phyloP scores from a whole-genome alignment of 1,284 basidiomycete genomes.

The Vanrija sp. region DNA sequence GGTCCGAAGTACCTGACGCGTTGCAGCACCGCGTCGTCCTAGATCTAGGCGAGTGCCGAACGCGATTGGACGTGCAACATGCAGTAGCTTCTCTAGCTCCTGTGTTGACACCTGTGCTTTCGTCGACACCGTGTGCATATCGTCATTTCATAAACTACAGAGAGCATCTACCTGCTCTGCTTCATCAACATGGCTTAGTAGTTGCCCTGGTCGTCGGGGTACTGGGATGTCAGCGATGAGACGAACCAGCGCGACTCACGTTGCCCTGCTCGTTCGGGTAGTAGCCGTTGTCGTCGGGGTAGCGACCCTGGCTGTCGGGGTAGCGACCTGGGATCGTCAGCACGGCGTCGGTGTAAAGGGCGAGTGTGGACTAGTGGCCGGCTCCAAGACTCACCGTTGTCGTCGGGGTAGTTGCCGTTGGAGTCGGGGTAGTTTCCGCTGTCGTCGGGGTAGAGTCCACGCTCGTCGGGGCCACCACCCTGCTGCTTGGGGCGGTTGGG shows the following conservation, averaged over 20 bases:
- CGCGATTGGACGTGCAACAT: no score
- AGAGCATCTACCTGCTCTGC: no score
- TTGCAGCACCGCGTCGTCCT: no score
- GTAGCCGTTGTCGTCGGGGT: background rate
- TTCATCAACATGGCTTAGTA: background rate
- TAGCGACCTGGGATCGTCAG: background rate
- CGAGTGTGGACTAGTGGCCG: background rate
- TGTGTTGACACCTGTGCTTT: no score
- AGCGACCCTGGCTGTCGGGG: background rate
- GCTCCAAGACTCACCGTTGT: background rate
- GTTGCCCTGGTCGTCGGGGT: slow-evolving; percentile 3
- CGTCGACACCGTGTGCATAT: no score
- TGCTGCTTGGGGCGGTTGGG: background rate
- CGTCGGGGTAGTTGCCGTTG: background rate
- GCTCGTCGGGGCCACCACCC: background rate
- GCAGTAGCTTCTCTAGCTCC: no score
- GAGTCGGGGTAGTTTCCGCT: background rate
- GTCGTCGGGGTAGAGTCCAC: slow-evolving; percentile 6
- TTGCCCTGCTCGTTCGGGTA: background rate
- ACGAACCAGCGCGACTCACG: no score
- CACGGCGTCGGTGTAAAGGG: no score
- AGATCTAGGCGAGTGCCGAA: no score
- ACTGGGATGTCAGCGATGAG: background rate
- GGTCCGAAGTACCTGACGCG: no score
- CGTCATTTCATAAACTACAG: no score